Conservation (phyloP, 306 rosid genomes). For the Pueraria montana region DNA sequence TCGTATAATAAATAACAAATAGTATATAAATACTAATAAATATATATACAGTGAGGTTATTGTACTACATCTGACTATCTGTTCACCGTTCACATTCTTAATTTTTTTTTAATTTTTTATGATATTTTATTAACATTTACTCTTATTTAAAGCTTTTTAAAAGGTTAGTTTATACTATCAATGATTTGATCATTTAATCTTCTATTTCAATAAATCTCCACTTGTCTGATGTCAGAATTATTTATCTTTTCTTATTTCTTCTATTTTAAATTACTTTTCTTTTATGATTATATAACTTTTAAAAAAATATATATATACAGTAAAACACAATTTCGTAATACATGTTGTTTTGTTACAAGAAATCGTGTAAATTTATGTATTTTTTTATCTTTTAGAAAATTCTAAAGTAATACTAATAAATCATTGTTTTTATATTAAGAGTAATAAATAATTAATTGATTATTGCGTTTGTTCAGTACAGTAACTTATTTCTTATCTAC, state of each 20-base stretch:
- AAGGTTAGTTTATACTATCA: too few relatives aligned
- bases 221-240: neutral
- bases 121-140: too few relatives aligned
- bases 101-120: too few relatives aligned
- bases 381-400: neutral
- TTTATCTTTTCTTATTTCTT: neutral
- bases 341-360: neutral
- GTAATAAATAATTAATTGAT: neutral
- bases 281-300: neutral
- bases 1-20: neutral
- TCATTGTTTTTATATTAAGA: neutral
- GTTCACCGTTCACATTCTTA: too few relatives aligned
- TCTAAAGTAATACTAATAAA: neutral
- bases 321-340: neutral
- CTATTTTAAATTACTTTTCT: neutral
- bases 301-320: neutral
- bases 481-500: neutral
- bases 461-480: neutral
- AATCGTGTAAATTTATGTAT: neutral
- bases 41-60: too few relatives aligned
- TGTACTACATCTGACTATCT: too few relatives aligned
- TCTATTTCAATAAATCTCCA: neutral
- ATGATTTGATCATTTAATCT: too few relatives aligned
- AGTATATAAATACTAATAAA: too few relatives aligned
- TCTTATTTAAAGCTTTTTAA: too few relatives aligned